Conservation (phyloP, 139 green algal genomes). For the Chlamydomonas incerta region DNA sequence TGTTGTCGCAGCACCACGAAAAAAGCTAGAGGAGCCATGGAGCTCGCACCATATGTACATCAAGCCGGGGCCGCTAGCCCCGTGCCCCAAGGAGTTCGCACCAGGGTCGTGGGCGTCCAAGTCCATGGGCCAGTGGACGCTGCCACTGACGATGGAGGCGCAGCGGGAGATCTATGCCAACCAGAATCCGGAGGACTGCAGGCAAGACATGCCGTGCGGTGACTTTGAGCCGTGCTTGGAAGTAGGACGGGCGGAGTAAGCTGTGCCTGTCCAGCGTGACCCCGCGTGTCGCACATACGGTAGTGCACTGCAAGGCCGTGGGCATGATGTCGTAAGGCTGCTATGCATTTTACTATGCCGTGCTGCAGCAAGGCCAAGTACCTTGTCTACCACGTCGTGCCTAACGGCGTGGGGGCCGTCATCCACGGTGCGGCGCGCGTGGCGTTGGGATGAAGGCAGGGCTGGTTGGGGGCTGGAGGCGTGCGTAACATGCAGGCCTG, state of each 20-base stretch:
- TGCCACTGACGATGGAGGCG: conserved; percentile 7
- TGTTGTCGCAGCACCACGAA: background rate
- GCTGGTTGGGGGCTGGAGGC: too few relatives aligned
- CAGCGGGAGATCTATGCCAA: conserved; percentile 32
- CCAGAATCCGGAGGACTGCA: conserved; percentile 27
- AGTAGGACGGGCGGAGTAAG: too few relatives aligned
- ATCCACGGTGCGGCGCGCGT: conserved; percentile 1
- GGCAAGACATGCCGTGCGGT: too few relatives aligned
- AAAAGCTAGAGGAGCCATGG: conserved; percentile 12
- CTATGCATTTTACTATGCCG: too few relatives aligned
- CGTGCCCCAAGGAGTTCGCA: conserved; percentile 4
- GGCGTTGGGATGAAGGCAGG: rapidly evolving
- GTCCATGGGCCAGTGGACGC: conserved; percentile 6
- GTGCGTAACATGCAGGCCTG: background rate
- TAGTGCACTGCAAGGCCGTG: too few relatives aligned
- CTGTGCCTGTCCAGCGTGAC: too few relatives aligned
- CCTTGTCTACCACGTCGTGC: background rate
- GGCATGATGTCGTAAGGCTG: too few relatives aligned
- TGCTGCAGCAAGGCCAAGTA: conserved; percentile 25
- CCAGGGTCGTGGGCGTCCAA: conserved; percentile 3
- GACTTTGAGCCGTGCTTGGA: too few relatives aligned
- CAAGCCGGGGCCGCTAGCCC: background rate
- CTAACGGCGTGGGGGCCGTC: conserved; percentile 26
- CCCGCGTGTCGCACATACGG: too few relatives aligned
- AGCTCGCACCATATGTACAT: conserved; percentile 14